These are phyloP conservation scores for Hondaea fermentalgiana DNA, from an alignment of 108 stramenopile genomes.

Conservation along the genomic window DNA sequence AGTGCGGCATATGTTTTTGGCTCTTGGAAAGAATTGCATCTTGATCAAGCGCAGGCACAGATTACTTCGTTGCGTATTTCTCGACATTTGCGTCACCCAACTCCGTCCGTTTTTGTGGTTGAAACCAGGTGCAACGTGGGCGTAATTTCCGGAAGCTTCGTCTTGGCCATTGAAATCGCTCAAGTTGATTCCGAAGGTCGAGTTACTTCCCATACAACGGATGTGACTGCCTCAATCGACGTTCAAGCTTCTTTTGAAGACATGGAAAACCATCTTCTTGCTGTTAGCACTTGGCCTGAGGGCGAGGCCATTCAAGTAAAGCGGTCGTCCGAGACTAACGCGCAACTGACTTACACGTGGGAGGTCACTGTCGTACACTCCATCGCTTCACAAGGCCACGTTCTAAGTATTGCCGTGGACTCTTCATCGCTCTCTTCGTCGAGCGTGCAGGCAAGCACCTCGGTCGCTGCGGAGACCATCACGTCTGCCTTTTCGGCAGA, in stretches of 20 bases:
- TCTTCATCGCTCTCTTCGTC: not conserved
- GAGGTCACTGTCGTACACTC: not conserved
- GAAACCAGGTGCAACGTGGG: not conserved
- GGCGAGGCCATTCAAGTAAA: not conserved
- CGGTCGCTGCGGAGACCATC: not conserved
- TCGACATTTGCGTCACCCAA: not conserved
- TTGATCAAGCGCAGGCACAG: not conserved
- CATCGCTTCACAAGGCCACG: not conserved
- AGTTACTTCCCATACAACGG: not conserved
- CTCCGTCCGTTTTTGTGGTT: not conserved
- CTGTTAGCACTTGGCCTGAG: not conserved
- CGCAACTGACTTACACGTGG: not conserved
- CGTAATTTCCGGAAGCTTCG: not conserved
- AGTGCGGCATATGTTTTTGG: too few species aligned
- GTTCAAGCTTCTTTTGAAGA: not conserved
- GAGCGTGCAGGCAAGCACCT: not conserved
- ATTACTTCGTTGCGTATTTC: not conserved
- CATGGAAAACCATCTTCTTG: not conserved
- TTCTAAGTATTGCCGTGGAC: not conserved
- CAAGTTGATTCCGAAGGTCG: not conserved
- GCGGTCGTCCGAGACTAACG: not conserved
- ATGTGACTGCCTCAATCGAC: not conserved
- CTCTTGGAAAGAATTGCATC: too few species aligned
- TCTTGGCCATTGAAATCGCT: not conserved
- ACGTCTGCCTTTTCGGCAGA: not conserved